Base-by-base conservation (phyloP, 371 early-diverging fungal species). In the Blakeslea trispora region DNA sequence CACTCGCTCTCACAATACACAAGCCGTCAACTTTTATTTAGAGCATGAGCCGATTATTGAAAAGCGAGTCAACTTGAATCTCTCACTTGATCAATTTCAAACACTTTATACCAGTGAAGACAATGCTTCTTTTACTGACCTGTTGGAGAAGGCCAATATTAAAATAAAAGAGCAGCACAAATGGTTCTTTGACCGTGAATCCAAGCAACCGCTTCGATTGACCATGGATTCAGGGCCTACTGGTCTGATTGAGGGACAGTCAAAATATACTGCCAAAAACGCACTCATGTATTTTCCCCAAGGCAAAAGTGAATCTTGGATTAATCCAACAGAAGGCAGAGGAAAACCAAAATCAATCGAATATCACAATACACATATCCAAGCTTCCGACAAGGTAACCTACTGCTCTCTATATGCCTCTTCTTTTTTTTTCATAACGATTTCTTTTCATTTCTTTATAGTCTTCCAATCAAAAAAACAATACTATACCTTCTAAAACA, bases 31-130 rank as follows among this genome's bases (percentile, higher is more conserved):
- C 43, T 77, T 53, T 24, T 73, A 77, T 50, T 45, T 65, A 51
- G 58, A 59, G 40, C 55, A 73, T 17, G 71, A 64, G 34, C 52
- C 51, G 10, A 53, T 51, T 3, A 57, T 78, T n/a, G 59, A 56
- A n/a, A 58, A 72, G 15, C 61, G 70, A 50, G 77, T 80, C 8
- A 76, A 80, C 39, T 49, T 76, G 3, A 59, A 65, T 41, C 52
- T 81, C 17, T 70, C 69, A 9, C 56, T 81, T 2, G 92, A 91
- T 55, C 80, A 81, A 42, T 93, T 91, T 58, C 91, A 89, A 64
- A 57, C 83, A 1, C 63, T 71, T n/a, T 91, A 91, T 64, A 92
- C 93, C 6, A 85, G 85, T 60, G 93, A 93, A 62, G 94, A 93
- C 66, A 91, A 93, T 68, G 87, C 90, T 11, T 90, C 91, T 3